Conservation (phyloP, 106 monocot genomes). For the Narthecium ossifragum region DNA sequence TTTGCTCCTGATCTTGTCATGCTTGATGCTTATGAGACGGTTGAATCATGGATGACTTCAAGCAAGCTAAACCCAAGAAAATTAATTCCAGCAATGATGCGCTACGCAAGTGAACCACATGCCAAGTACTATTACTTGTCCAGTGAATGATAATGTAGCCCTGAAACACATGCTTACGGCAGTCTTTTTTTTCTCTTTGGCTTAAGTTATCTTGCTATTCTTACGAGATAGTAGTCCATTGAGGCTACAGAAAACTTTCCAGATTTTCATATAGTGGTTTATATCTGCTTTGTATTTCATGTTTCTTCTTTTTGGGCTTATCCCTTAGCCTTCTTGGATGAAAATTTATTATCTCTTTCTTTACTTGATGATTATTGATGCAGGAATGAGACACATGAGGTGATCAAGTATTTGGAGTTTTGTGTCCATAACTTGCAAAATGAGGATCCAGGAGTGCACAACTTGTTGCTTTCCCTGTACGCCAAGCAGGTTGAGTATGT, state of each 20-base stretch:
- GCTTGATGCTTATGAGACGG: slow-evolving; percentile 99
- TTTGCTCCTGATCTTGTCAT: slow-evolving; percentile 93
- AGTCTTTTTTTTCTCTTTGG: too few species aligned
- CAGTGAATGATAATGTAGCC: too few species aligned
- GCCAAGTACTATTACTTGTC: slow-evolving; percentile 97
- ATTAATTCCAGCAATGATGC: slow-evolving; percentile 99
- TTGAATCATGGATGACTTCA: slow-evolving; percentile 94
- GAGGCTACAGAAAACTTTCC: too few species aligned
- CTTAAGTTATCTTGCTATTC: too few species aligned
- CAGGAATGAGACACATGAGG: slow-evolving; percentile 99
- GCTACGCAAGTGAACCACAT: slow-evolving; percentile 97
- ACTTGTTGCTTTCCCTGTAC: slow-evolving; percentile 92
- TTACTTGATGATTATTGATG: too few species aligned
- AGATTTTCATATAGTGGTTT: too few species aligned
- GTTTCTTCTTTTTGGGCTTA: too few species aligned
- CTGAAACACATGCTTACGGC: too few species aligned
- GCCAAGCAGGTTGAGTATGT: slow-evolving; percentile 84
- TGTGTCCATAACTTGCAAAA: slow-evolving; percentile 87
- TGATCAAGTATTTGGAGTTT: slow-evolving; percentile 95
- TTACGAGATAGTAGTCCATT: too few species aligned
- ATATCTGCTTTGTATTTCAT: too few species aligned
- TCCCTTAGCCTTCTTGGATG: too few species aligned
- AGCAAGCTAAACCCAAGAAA: slow-evolving; percentile 87
- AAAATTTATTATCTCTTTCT: too few species aligned
- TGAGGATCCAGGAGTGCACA: slow-evolving; percentile 93